Base-by-base conservation (phyloP, 164 flowering plant species). In the Brasenia schreberi region DNA sequence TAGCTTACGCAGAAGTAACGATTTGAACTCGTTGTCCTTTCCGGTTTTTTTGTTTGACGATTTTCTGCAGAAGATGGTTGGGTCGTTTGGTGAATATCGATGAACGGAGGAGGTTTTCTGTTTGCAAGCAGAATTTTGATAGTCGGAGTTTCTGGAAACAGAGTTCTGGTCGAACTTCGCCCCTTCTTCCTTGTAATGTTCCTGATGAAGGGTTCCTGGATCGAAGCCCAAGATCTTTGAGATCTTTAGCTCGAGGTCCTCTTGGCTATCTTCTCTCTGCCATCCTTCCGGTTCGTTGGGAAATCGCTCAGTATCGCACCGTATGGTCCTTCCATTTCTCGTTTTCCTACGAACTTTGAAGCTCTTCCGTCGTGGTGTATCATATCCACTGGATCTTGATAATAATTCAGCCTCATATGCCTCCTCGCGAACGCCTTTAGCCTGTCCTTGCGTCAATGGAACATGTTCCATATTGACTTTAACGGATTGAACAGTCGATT, bases 11-110 rank as follows among this genome's bases (percentile, higher is more conserved):
- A 42, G 67, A 79, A 44, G 74, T 68, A 19, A 71, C 65, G 60
- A 75, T 43, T 79, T 66, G 62, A 64, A 60, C 71, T 74, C 74
- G 56, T 79, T 71, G 62, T 68, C 59, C 7, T 65, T 73, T 64
- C 74, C 42, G 78, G 70, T 63, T 43, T 66, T 69, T 18, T 66
- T 65, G 65, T 64, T 64, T 16, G 62, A 19, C 19, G 53, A 18
- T 4, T 7, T 67, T 43, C n/a, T 43, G 42, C 11, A 18, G 9
- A 43, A 1, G 43, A 59, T 42, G 61, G 39, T 16, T 6, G 19
- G 56, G 16, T 49, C 56, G 56, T 9, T 14, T 14, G 10, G 12
- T 49, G 56, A 14, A 49, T 14, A 9, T 0, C 56, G 10, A 14
- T 14, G 16, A 49, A 9, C 56, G 56, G 56, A 9, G 10, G 56